These are phyloP conservation scores for Yamadazyma membranifaciens DNA, from an alignment of 1,139 yeast species.

Conservation along the genomic window DNA sequence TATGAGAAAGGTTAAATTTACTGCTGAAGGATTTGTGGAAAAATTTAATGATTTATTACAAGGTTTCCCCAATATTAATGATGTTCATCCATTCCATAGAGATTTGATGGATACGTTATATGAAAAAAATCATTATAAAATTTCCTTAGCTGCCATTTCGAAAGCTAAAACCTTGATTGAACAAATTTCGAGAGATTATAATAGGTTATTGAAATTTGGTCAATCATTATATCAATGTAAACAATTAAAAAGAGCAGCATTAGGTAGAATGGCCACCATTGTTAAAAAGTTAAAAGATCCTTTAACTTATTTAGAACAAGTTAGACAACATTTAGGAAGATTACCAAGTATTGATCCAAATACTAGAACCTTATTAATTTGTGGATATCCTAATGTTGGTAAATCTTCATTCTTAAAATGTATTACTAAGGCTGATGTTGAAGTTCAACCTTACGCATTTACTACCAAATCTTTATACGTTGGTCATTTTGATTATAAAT, in stretches of 20 bases:
- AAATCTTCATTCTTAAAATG: conserved; percentile 91
- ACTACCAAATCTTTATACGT: conserved; percentile 94
- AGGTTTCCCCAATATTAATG: conserved; percentile 95
- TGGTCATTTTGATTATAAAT: conserved; percentile 97
- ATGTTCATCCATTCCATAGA: conserved; percentile 97
- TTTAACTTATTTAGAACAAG: conserved; percentile 89
- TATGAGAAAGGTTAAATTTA: conserved; percentile 95
- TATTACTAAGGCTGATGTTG: conserved; percentile 97
- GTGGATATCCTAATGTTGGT: conserved; percentile 99
- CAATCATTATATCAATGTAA: conserved; percentile 98
- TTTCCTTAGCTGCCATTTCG: conserved; percentile 92
- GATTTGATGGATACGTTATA: conserved; percentile 96
- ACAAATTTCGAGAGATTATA: conserved; percentile 94
- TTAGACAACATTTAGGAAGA: conserved; percentile 98
- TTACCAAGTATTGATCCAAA: conserved; percentile 97
- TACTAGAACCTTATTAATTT: conserved; percentile 92
- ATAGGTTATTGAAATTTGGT: conserved; percentile 90
- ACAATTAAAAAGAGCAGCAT: conserved; percentile 96
- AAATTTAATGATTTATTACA: conserved; percentile 80
- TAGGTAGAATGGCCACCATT: conserved; percentile 99
- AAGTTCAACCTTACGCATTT: conserved; percentile 98
- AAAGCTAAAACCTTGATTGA: conserved; percentile 93
- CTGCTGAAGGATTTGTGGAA: conserved; percentile 94
- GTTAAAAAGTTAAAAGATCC: conserved; percentile 94
- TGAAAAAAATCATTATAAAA: conserved; percentile 97